Evolutionary conservation across 23 red algal genomes (phyloP).

Genomic region (Gracilaria vermiculophylla): DNA sequence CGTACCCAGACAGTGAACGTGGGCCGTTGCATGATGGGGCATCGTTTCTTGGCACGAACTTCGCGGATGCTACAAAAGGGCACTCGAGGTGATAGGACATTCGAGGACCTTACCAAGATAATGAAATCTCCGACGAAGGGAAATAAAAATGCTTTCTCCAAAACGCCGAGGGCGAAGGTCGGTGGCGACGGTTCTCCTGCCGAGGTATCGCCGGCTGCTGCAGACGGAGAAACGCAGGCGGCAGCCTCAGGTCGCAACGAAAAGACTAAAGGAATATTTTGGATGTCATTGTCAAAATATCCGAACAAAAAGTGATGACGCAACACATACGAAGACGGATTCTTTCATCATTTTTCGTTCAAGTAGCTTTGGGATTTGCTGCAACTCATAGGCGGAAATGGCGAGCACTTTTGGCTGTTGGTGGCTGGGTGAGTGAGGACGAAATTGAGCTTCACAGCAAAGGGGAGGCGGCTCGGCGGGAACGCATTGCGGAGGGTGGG

Average conservation of each 20-base stretch:
- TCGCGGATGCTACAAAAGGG: neutral
- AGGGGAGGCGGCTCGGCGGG: too few relatives aligned
- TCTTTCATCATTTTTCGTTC: too few relatives aligned
- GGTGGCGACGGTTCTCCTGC: constrained; percentile 11
- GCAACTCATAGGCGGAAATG: too few relatives aligned
- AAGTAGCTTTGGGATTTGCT: too few relatives aligned
- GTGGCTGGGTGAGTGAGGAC: too few relatives aligned
- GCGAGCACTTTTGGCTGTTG: too few relatives aligned
- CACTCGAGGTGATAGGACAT: neutral
- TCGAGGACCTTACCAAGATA: neutral
- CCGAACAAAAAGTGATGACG: neutral
- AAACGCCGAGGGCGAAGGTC: constrained; percentile 1
- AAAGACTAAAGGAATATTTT: constrained; percentile 13
- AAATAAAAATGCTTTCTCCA: neutral
- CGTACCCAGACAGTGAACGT: constrained; percentile 55
- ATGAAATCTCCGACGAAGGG: constrained; percentile 10
- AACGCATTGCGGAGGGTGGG: too few relatives aligned
- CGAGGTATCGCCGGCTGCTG: neutral
- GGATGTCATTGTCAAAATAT: neutral
- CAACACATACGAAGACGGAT: too few relatives aligned
- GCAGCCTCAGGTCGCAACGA: neutral
- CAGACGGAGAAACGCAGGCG: neutral
- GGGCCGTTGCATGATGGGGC: constrained; percentile 30
- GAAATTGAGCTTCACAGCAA: too few relatives aligned
- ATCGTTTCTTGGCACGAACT: constrained; percentile 27